These are phyloP conservation scores for Botrytis cinerea DNA, from an alignment of 2,329 filamentous ascomycete genomes.

Conservation along the genomic window DNA sequence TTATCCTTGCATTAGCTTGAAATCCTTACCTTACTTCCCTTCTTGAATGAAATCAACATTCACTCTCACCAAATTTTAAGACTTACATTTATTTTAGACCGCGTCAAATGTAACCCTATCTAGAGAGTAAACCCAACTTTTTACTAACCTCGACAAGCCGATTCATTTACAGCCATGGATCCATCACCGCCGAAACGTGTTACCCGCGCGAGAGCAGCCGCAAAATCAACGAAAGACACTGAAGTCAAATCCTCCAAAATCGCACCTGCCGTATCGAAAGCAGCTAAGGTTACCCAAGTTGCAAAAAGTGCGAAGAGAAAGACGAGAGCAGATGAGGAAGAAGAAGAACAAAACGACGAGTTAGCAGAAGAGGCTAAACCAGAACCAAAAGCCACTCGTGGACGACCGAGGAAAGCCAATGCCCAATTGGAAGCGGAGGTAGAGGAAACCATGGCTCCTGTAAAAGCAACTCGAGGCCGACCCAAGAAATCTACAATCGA, in stretches of 20 bases:
- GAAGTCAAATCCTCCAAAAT: slow-evolving; percentile 49
- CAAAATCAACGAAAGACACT: slow-evolving; percentile 44
- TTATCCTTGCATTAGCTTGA: slow-evolving; percentile 5
- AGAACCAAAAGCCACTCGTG: slow-evolving; percentile 47
- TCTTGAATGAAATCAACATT: slow-evolving; percentile 2
- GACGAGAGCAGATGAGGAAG: slow-evolving; percentile 50
- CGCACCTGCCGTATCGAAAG: slow-evolving; percentile 51
- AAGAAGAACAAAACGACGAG: slow-evolving; percentile 41
- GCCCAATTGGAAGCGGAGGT: slow-evolving; percentile 35
- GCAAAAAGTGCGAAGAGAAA: slow-evolving; percentile 53
- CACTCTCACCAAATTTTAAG: neutral
- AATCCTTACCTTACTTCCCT: neutral
- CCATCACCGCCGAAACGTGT: slow-evolving; percentile 60
- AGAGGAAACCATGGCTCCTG: slow-evolving; percentile 33
- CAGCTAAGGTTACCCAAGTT: slow-evolving; percentile 41
- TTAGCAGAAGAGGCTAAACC: slow-evolving; percentile 27
- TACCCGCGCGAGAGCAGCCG: slow-evolving; percentile 53
- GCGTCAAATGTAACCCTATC: slow-evolving; percentile 12
- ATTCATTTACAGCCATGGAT: slow-evolving; percentile 45
- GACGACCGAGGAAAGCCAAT: slow-evolving; percentile 49
- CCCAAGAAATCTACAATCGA: slow-evolving; percentile 45
- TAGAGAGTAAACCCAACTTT: neutral
- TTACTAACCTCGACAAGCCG: neutral
- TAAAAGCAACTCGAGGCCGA: slow-evolving; percentile 48
- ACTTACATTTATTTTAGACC: slow-evolving; percentile 4